These are phyloP conservation scores for Sordariomycetes sp. DNA, from an alignment of 2,329 filamentous ascomycete species.

Conservation along the genomic window DNA sequence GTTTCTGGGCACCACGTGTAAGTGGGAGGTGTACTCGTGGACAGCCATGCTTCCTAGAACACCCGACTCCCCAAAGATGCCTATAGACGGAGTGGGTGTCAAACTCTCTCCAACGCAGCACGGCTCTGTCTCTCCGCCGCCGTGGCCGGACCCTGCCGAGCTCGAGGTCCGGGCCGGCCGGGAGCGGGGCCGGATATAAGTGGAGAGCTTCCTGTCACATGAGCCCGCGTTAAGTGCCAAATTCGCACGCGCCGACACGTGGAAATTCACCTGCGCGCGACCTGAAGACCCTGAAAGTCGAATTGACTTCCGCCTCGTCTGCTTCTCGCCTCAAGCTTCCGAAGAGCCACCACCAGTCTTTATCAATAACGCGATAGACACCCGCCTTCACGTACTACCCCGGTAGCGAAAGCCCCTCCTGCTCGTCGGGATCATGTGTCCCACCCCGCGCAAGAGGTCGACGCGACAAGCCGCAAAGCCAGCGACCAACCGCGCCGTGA, in stretches of 20 bases:
- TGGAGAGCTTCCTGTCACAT: not conserved
- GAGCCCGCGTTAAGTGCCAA: not conserved
- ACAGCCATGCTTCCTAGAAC: no score
- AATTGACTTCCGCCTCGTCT: not conserved
- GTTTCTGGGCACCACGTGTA: not conserved
- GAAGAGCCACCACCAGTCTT: no score
- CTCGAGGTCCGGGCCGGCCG: no score
- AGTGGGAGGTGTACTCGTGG: not conserved
- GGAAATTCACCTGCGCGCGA: not conserved
- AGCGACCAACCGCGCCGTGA: constrained; percentile 12
- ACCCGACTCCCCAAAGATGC: no score
- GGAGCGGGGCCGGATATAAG: no score
- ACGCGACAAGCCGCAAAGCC: not conserved
- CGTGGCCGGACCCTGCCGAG: no score
- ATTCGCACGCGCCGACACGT: not conserved
- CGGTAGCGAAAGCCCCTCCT: not conserved
- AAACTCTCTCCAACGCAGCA: no score
- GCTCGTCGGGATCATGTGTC: constrained; percentile 16
- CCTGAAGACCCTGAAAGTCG: not conserved
- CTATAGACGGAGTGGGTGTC: no score
- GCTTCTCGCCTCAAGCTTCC: not conserved
- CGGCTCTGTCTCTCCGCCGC: no score
- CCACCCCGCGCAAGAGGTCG: constrained; percentile 19
- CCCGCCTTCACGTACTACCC: not conserved
- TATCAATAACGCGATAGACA: not conserved